These are phyloP conservation scores for Kodamaea jinghongensis DNA, from an alignment of 805 yeast species.

Conservation along the genomic window DNA sequence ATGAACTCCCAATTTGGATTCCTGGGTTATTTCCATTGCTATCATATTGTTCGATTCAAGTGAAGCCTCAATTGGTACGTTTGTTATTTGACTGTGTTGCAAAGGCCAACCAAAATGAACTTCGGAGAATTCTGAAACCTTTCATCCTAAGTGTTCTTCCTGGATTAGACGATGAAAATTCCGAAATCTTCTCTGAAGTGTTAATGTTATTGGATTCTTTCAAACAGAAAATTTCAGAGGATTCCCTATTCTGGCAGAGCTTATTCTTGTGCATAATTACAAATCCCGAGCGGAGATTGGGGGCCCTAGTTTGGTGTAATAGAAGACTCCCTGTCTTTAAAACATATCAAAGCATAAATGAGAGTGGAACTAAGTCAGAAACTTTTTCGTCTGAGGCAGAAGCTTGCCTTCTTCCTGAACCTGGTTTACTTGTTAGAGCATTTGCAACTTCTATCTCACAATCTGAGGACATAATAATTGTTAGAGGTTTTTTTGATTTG, in stretches of 20 bases:
- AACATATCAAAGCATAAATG: slow-evolving; percentile 23
- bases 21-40: slow-evolving; percentile 91
- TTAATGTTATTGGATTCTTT: slow-evolving; percentile 60
- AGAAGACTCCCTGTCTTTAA: slow-evolving; percentile 62
- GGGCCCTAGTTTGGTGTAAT: slow-evolving; percentile 77
- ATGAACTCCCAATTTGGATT: slow-evolving; percentile 71
- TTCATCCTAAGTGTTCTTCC: slow-evolving; percentile 72
- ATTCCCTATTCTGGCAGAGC: slow-evolving; percentile 83
- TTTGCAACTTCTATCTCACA: slow-evolving; percentile 60
- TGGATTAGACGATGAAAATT: slow-evolving; percentile 89
- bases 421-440: slow-evolving; percentile 76
- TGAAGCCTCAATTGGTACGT: slow-evolving; percentile 72
- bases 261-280: slow-evolving; percentile 72
- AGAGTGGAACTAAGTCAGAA: slow-evolving; percentile 4
- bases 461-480: slow-evolving; percentile 59
- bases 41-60: slow-evolving; percentile 85
- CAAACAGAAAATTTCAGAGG: slow-evolving; percentile 55
- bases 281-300: slow-evolving; percentile 76
- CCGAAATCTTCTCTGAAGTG: slow-evolving; percentile 71
- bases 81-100: slow-evolving; percentile 53
- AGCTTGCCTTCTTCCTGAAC: slow-evolving; percentile 68
- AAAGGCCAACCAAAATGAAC: slow-evolving; percentile 29
- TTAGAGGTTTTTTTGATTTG: slow-evolving; percentile 86
- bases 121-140: slow-evolving; percentile 64
- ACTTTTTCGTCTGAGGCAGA: slow-evolving; percentile 48